These are phyloP conservation scores for Vicia faba DNA, from an alignment of 306 rosid species.

Conservation along the genomic window DNA sequence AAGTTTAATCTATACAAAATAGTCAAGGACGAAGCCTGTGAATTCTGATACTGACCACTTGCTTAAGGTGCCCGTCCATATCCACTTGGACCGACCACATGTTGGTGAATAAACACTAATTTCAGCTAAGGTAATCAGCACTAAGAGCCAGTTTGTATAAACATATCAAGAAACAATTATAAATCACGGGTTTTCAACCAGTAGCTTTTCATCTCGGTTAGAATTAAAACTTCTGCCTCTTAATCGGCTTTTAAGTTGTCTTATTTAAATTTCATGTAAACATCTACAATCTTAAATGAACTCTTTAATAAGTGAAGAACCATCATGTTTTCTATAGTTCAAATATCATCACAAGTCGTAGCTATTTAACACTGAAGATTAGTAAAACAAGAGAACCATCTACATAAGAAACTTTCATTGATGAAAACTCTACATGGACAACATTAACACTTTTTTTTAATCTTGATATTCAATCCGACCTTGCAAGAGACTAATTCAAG, in stretches of 20 bases:
- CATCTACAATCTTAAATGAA: neutral
- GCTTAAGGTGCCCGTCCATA: neutral
- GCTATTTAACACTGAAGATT: constrained; percentile 8
- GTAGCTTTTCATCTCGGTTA: neutral
- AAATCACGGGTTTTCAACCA: neutral
- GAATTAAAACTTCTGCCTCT: neutral
- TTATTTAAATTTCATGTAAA: neutral
- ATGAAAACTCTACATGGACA: too few relatives aligned
- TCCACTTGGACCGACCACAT: neutral
- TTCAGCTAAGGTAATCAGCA: constrained; percentile 3
- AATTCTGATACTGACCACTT: neutral
- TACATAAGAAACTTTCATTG: constrained; percentile 13
- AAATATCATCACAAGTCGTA: neutral
- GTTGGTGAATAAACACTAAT: constrained; percentile 16
- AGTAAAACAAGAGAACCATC: constrained; percentile 15
- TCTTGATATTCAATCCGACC: too few relatives aligned
- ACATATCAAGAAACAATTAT: neutral
- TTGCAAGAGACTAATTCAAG: too few relatives aligned
- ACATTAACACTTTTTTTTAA: too few relatives aligned
- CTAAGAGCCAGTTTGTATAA: neutral
- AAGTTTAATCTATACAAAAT: neutral
- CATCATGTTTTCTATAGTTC: neutral
- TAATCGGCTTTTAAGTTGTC: too few relatives aligned
- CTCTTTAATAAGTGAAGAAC: neutral
- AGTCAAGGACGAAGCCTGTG: neutral